Conservation (phyloP, 116 monocot genomes). For the Trichopus zeylanicus region DNA sequence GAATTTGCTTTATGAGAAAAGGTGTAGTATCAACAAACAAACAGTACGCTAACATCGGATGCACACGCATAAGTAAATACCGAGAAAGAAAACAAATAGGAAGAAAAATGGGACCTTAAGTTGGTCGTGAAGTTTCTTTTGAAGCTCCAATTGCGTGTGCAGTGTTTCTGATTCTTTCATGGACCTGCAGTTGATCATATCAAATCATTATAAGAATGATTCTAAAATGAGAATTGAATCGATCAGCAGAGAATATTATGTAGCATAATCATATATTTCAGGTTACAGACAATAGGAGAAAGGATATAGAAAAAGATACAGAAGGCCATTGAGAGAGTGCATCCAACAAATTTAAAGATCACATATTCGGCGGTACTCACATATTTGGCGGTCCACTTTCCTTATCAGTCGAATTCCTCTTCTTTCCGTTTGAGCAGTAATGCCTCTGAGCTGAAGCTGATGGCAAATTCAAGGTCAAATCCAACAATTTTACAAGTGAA, state of each 20-base stretch:
- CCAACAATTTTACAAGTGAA: neutral
- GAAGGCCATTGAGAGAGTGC: neutral
- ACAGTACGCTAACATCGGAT: no score
- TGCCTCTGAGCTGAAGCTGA: constrained; percentile 6
- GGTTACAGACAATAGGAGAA: no score
- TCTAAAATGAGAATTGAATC: no score
- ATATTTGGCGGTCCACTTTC: neutral
- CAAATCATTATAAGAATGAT: no score
- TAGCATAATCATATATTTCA: no score
- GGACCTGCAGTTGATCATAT: neutral
- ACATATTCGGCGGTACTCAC: neutral
- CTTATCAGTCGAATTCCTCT: constrained; percentile 1
- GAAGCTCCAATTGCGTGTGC: constrained; percentile 16
- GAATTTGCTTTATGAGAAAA: no score
- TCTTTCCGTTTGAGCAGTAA: constrained; percentile 9
- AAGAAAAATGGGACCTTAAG: constrained; percentile 5
- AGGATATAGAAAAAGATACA: no score
- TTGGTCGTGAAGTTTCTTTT: constrained; percentile 19
- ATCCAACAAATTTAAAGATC: neutral
- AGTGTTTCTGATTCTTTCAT: constrained; percentile 10
- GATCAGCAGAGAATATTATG: no score
- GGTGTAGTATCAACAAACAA: no score
- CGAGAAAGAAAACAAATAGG: no score
- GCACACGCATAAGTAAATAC: no score
- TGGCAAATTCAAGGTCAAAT: neutral